These are phyloP conservation scores for Grosmannia huntii DNA, from an alignment of 2,329 filamentous ascomycete species.

Conservation along the genomic window DNA sequence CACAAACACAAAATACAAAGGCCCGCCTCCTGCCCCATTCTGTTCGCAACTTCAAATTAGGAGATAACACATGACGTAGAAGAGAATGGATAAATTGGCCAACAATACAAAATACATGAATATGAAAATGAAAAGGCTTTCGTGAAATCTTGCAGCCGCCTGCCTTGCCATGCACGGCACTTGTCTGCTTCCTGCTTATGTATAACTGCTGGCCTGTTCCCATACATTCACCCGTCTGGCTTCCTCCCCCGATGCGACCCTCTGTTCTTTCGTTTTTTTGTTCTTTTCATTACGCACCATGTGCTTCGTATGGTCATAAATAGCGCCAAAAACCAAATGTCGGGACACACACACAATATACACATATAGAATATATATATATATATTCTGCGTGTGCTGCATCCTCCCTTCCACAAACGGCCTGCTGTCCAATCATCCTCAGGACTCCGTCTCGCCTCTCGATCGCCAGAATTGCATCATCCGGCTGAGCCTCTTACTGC, in stretches of 20 bases:
- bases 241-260: background rate
- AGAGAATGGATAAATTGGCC: background rate
- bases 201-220: background rate
- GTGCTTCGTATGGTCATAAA: conserved; percentile 10
- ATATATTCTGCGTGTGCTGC: background rate
- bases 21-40: background rate
- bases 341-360: background rate
- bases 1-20: background rate
- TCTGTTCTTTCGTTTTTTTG: background rate
- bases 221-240: background rate
- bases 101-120: background rate
- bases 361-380: background rate
- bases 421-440: background rate
- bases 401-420: background rate
- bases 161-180: background rate
- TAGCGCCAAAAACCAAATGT: conserved; percentile 2
- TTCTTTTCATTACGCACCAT: conserved; percentile 6
- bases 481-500: conserved; percentile 56
- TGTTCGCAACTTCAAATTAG: background rate
- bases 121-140: conserved; percentile 1
- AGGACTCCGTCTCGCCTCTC: conserved; percentile 24
- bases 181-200: background rate
- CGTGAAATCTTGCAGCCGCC: background rate
- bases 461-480: conserved; percentile 71
- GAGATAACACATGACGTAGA: background rate